Conservation (phyloP, 2,329 filamentous ascomycete species). For the Apiospora sp. region DNA sequence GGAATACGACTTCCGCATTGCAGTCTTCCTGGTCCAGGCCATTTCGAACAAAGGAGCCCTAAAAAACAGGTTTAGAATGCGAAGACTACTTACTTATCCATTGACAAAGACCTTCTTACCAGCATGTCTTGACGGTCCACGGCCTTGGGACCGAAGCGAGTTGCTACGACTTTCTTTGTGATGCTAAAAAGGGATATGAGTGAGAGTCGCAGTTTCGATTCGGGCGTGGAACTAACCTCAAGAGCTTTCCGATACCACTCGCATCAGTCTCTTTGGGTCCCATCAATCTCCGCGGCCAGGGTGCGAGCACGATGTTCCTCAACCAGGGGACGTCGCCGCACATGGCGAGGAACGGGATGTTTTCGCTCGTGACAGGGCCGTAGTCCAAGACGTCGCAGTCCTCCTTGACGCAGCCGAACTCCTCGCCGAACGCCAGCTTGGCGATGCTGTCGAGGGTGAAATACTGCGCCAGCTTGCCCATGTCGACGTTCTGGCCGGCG, state of each 20-base stretch:
- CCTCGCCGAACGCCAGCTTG: conserved; percentile 36
- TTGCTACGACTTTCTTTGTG: neutral
- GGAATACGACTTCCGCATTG: conserved; percentile 38
- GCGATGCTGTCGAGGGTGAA: conserved; percentile 40
- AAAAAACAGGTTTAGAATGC: neutral
- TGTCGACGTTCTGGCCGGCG: conserved; percentile 26
- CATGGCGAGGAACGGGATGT: conserved; percentile 30
- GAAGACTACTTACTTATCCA: too few relatives aligned
- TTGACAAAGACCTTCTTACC: conserved; percentile 29
- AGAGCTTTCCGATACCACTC: conserved; percentile 32
- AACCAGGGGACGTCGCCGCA: conserved; percentile 35
- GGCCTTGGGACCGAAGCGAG: conserved; percentile 2
- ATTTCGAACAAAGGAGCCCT: conserved; percentile 42
- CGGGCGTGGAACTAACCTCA: conserved; percentile 9
- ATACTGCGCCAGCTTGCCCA: conserved; percentile 27
- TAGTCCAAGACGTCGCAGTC: conserved; percentile 36
- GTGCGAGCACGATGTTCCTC: conserved; percentile 32
- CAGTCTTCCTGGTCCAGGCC: conserved; percentile 39
- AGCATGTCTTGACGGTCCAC: conserved; percentile 31
- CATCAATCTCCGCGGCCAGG: conserved; percentile 32
- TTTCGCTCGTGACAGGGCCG: conserved; percentile 28
- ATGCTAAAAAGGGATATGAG: neutral
- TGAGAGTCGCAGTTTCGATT: neutral
- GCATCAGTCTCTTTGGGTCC: conserved; percentile 37
- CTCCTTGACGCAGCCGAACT: conserved; percentile 36